phyloP scores from a whole-genome alignment of 2,329 filamentous ascomycete genomes.

The Nannizziopsis arthrosporioides region DNA sequence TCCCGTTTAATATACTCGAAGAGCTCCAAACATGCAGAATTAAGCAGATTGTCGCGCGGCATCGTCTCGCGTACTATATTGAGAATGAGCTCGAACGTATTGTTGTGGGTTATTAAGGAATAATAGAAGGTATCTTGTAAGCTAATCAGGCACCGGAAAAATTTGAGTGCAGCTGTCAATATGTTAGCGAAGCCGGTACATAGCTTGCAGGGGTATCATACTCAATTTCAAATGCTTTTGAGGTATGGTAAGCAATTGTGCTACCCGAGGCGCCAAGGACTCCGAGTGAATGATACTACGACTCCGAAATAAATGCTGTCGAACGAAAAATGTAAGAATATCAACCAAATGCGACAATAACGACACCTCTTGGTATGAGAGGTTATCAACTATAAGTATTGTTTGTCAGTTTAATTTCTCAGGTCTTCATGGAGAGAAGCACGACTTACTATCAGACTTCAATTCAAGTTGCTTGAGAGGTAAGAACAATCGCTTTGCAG shows the following conservation, averaged over 20 bases:
- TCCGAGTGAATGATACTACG: slow-evolving; percentile 79
- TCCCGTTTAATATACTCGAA: slow-evolving; percentile 85
- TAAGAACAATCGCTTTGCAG: slow-evolving; percentile 72
- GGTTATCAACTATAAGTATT: slow-evolving; percentile 47
- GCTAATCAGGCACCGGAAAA: slow-evolving; percentile 75
- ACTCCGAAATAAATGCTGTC: slow-evolving; percentile 74
- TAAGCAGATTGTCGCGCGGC: slow-evolving; percentile 83
- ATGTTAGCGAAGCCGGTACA: slow-evolving; percentile 4
- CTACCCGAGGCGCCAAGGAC: slow-evolving; percentile 64
- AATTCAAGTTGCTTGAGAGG: slow-evolving; percentile 71
- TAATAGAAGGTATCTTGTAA: slow-evolving; percentile 88
- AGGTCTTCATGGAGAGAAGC: background rate
- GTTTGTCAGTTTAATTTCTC: slow-evolving; percentile 12
- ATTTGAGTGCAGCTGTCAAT: slow-evolving; percentile 69
- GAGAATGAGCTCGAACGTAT: slow-evolving; percentile 71
- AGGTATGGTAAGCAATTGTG: slow-evolving; percentile 66
- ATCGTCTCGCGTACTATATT: slow-evolving; percentile 74
- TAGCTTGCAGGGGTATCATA: slow-evolving; percentile 28
- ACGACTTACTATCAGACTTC: slow-evolving; percentile 41
- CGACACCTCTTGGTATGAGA: slow-evolving; percentile 75
- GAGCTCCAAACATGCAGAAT: slow-evolving; percentile 85
- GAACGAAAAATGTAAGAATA: slow-evolving; percentile 84
- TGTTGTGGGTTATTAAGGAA: slow-evolving; percentile 68
- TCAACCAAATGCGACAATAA: slow-evolving; percentile 86
- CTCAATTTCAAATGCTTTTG: slow-evolving; percentile 90